phyloP scores from a whole-genome alignment of 495 filamentous ascomycete species.

The Aspergillus cristatus region DNA sequence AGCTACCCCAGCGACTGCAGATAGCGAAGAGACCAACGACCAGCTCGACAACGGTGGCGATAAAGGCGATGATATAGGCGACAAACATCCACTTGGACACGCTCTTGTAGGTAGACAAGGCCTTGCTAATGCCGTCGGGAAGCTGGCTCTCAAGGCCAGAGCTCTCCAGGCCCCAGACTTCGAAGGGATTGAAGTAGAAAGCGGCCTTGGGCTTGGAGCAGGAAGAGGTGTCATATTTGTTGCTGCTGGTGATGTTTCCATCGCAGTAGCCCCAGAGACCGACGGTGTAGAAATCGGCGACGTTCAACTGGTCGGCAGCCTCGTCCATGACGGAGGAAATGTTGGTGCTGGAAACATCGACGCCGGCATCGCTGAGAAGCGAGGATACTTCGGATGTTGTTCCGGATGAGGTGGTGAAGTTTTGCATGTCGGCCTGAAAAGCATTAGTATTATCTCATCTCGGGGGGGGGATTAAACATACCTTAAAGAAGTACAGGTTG shows the following conservation, averaged over 20 bases:
- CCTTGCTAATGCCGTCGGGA: conserved; percentile 52
- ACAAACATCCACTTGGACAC: conserved; percentile 76
- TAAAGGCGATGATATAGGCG: conserved; percentile 59
- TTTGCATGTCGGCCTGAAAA: conserved; percentile 29
- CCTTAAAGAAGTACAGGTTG: conserved; percentile 63
- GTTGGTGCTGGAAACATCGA: conserved; percentile 23
- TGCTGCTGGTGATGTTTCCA: conserved; percentile 43
- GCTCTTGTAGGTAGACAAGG: conserved; percentile 58
- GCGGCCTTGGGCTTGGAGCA: conserved; percentile 51
- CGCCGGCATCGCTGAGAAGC: conserved; percentile 16
- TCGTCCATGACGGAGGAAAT: conserved; percentile 22
- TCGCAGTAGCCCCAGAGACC: conserved; percentile 84
- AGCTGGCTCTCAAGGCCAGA: conserved; percentile 46
- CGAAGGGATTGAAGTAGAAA: conserved; percentile 69
- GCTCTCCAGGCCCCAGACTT: conserved; percentile 52
- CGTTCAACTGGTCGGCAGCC: conserved; percentile 39
- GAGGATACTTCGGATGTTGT: conserved; percentile 16
- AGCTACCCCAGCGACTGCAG: conserved; percentile 60
- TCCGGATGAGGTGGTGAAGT: conserved; percentile 23
- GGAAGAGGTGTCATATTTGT: conserved; percentile 25
- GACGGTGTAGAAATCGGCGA: conserved; percentile 73
- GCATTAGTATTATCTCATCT: neutral
- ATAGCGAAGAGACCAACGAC: conserved; percentile 61
- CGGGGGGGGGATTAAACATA: conserved; percentile 24
- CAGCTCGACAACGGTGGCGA: conserved; percentile 59